Evolutionary conservation across 106 monocot species (phyloP).

Genomic region (Dendrobium officinale): DNA sequence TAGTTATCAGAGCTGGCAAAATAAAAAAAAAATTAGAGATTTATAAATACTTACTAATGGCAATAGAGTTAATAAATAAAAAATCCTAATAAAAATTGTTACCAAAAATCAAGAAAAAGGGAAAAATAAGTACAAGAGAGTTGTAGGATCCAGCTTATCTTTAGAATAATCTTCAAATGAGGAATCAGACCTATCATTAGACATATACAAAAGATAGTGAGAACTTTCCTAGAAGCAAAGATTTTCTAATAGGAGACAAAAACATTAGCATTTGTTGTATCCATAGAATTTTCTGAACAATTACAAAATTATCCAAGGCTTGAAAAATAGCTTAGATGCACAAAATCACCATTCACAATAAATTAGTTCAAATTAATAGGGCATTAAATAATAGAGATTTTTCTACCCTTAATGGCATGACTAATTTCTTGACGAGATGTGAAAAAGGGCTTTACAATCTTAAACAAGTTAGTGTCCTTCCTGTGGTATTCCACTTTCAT

Average conservation of each 20-base stretch:
- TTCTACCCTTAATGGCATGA: background rate
- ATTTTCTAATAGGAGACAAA: background rate
- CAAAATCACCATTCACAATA: background rate
- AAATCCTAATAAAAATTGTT: background rate
- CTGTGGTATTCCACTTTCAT: background rate
- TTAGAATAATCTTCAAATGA: background rate
- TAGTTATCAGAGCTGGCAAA: too few relatives aligned
- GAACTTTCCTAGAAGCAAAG: background rate
- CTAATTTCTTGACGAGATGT: background rate
- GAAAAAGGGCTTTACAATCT: background rate
- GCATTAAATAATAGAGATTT: background rate
- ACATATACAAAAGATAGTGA: background rate
- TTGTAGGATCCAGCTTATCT: background rate
- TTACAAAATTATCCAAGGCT: background rate
- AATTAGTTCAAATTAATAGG: background rate
- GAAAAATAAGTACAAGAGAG: background rate
- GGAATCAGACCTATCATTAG: background rate
- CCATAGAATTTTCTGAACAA: background rate
- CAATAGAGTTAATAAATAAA: background rate
- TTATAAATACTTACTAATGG: background rate
- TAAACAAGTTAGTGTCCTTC: background rate
- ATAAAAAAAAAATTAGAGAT: too few relatives aligned
- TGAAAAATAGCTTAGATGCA: background rate
- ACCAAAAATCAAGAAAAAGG: background rate
- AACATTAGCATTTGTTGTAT: background rate